Base-by-base conservation (phyloP, 352 stramenopile species). In the Globisporangium recalcitrans region DNA sequence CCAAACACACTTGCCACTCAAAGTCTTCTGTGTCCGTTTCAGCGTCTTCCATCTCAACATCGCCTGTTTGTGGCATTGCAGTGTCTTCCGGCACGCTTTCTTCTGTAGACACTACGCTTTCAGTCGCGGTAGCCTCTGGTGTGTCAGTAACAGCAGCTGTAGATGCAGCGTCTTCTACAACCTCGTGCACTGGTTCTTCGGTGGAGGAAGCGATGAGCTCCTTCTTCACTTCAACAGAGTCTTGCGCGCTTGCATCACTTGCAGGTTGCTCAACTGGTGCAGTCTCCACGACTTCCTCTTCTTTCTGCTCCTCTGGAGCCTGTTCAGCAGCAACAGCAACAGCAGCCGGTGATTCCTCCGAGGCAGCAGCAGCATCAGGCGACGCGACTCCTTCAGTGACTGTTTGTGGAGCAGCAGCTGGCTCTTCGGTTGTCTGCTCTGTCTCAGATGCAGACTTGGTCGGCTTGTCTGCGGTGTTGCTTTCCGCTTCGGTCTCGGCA, bases 1-100 rank as follows among this genome's bases (percentile, higher is more conserved):
- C 78, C 47, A 88, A 61, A 57, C 70, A 80, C n/a, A 81, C 65
- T 49, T 90, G 64, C 70, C 77, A 85, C 55, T 78, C 60, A 53
- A 73, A 73, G 8, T 64, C 64, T 27, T 68, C 52, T 16, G 26
- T 27, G n/a, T 55, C 44, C 1, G 60, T 38, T 44, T 11, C 42
- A 42, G 46, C 21, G n/a, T 65, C 63, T 57, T 71, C 63, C 59
- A 69, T 71, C 8, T 54, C 40, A 21, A 60, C 47, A 49, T 78
- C 64, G 32, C 40, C 29, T 48, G 22, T 47, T 14, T 53, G 27
- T 4, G 38, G 3, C 8, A 21, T 61, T 6, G n/a, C 21, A 46
- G 31, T 1, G n/a, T 38, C 24, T 32, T 58, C 34, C 26, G 32
- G 9, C n/a, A 46, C 47, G 34, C 29, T 62, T 38, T 58, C 52